Conservation (phyloP, 192 early-diverging fungal genomes). For the Linnemannia schmuckeri region DNA sequence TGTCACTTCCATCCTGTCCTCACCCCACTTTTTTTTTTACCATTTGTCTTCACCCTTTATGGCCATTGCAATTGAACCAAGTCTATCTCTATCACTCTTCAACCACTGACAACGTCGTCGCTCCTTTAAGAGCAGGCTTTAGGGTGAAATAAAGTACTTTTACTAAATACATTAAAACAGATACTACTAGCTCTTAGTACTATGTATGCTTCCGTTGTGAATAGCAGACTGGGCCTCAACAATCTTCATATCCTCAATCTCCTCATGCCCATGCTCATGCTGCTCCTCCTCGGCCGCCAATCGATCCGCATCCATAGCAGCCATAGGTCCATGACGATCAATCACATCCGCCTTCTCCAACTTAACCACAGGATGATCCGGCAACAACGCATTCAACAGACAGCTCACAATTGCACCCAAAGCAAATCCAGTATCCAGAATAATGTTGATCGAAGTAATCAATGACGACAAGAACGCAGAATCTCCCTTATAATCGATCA, state of each 20-base stretch:
- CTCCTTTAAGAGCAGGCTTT: too few relatives aligned
- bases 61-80: too few relatives aligned
- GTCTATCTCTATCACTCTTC: too few relatives aligned
- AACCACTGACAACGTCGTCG: too few relatives aligned
- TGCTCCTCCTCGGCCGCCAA: neutral
- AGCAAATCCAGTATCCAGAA: constrained; percentile 63
- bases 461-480: constrained; percentile 58
- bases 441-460: constrained; percentile 58
- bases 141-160: neutral
- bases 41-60: neutral
- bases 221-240: constrained; percentile 41
- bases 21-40: neutral
- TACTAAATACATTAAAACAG: neutral
- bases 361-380: constrained; percentile 16
- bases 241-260: constrained; percentile 45
- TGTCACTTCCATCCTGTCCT: too few relatives aligned
- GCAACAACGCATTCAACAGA: constrained; percentile 58
- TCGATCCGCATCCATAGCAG: neutral
- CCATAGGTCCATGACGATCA: constrained; percentile 42
- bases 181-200: constrained; percentile 10
- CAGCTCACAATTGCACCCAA: constrained; percentile 61
- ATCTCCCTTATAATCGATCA: constrained; percentile 58
- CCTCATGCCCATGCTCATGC: neutral
- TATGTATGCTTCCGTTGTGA: constrained; percentile 35
- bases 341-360: constrained; percentile 13